Evolutionary conservation across 2,329 filamentous ascomycete genomes (phyloP), one percentile per base, ranked within the genome.

Genomic region (Lachnellula willkommii): DNA sequence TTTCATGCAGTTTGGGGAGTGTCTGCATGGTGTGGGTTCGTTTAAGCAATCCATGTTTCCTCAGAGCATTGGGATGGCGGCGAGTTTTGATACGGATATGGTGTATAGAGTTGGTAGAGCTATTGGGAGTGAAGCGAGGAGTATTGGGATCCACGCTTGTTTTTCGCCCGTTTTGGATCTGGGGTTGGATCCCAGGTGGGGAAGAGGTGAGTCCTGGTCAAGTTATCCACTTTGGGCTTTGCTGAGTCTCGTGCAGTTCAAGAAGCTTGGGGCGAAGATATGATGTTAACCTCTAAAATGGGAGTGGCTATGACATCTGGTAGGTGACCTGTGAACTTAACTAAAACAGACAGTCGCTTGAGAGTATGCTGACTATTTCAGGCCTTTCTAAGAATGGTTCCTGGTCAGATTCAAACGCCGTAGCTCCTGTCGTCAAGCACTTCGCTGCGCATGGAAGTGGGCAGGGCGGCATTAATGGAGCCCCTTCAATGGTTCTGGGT

Each of bases 201-300:
- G 74, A 5, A 68, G 74, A 48, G 71, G 56, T 52, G 35, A 12
- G 47, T 50, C 48, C 12, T 32, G 55, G 28, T 61, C n/a, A 61
- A 24, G 1, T 4, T 12, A 22, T 15, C 20, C 5, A 15, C 11
- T 22, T n/a, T 5, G 39, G 17, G 17, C 7, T 46, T 5, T 22
- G 20, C n/a, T 11, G 7, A 12, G 14, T 9, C 11, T 9, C 5
- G 5, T 5, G 14, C 14, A 55, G 58, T 60, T 11, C 12, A 35
- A 71, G 74, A 77, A 64, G 72, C 70, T n/a, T 77, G 74, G 74
- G 74, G 74, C 1, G 74, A 77, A 53, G 74, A 77, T 57, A 75
- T 74, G 60, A 61, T 75, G 1, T 60, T 77, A 12, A 76, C 74
- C 0, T 72, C 73, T 9, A 68, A 72, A 26, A 76, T 76, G 74